phyloP scores from a whole-genome alignment of 1,284 basidiomycete species.

The Apiotrichum montevideense region DNA sequence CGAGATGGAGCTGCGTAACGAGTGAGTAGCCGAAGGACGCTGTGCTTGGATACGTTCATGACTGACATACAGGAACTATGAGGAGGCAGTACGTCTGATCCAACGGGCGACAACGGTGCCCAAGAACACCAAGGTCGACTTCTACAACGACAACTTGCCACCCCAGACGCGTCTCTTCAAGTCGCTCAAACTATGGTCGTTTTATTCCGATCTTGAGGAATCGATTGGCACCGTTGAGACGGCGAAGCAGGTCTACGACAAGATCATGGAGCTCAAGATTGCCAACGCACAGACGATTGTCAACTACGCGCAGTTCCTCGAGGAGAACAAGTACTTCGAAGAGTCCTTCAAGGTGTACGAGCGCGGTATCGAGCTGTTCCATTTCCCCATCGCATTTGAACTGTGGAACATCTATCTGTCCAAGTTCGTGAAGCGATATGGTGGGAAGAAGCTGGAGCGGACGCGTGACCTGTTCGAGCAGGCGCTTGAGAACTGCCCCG shows the following conservation, averaged over 20 bases:
- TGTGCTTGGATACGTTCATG: background rate
- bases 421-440: slow-evolving; percentile 95
- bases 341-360: slow-evolving; percentile 99
- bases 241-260: slow-evolving; percentile 90
- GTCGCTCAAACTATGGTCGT: slow-evolving; percentile 96
- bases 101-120: slow-evolving; percentile 87
- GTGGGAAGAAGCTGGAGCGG: slow-evolving; percentile 88
- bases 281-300: slow-evolving; percentile 98
- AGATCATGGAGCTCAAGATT: slow-evolving; percentile 92
- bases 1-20: slow-evolving; percentile 93
- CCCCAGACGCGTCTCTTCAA: slow-evolving; percentile 92
- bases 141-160: slow-evolving; percentile 85
- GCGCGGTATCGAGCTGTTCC: slow-evolving; percentile 93
- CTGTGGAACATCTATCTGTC: slow-evolving; percentile 98
- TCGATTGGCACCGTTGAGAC: slow-evolving; percentile 90
- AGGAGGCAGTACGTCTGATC: slow-evolving; percentile 90
- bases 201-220: slow-evolving; percentile 96
- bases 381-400: slow-evolving; percentile 96
- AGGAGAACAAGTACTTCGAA: slow-evolving; percentile 97
- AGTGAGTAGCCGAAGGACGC: slow-evolving; percentile 53
- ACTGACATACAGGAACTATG: slow-evolving; percentile 67
- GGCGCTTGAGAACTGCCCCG: slow-evolving; percentile 89
- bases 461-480: slow-evolving; percentile 96
- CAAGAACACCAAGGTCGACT: slow-evolving; percentile 83
- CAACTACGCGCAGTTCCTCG: slow-evolving; percentile 94